Conservation (phyloP, 345 rosid genomes). For the Bruguiera gymnorhiza region DNA sequence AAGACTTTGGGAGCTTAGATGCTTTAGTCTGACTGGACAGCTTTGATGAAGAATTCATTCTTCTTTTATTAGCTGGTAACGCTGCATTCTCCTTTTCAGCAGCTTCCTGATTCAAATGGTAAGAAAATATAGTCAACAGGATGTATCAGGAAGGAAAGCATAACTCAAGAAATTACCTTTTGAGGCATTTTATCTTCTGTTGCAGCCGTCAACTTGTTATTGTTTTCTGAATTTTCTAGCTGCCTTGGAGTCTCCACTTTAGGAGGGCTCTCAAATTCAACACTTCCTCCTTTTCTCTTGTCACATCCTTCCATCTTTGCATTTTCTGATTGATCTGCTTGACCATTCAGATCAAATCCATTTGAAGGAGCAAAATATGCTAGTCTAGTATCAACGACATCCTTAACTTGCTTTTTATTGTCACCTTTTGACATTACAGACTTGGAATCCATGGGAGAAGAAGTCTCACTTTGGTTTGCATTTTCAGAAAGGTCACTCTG, state of each 20-base stretch:
- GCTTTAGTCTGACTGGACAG: constrained; percentile 23
- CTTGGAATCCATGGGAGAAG: constrained; percentile 18
- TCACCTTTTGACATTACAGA: constrained; percentile 7
- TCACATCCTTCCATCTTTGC: constrained; percentile 18
- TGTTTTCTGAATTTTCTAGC: constrained; percentile 20
- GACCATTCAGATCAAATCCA: constrained; percentile 13
- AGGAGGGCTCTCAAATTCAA: constrained; percentile 13
- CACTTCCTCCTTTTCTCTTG: constrained; percentile 16
- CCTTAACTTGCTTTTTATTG: constrained; percentile 24
- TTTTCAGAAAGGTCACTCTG: constrained; percentile 18
- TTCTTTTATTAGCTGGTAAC: constrained; percentile 40
- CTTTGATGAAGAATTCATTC: constrained; percentile 31
- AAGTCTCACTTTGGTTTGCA: not conserved
- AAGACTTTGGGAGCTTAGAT: constrained; percentile 28
- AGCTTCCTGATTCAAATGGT: constrained; percentile 27
- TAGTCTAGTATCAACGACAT: constrained; percentile 16
- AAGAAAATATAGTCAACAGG: constrained; percentile 8
- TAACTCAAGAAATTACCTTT: constrained; percentile 35
- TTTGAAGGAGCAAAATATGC: constrained; percentile 14
- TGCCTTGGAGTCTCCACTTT: constrained; percentile 25
- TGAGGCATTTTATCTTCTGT: constrained; percentile 22
- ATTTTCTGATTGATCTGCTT: constrained; percentile 18
- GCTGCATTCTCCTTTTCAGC: constrained; percentile 28
- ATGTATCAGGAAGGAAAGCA: constrained; percentile 8
- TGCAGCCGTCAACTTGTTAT: constrained; percentile 17